These are phyloP conservation scores for Trichosanthes truncata DNA, from an alignment of 306 rosid species.

Conservation along the genomic window DNA sequence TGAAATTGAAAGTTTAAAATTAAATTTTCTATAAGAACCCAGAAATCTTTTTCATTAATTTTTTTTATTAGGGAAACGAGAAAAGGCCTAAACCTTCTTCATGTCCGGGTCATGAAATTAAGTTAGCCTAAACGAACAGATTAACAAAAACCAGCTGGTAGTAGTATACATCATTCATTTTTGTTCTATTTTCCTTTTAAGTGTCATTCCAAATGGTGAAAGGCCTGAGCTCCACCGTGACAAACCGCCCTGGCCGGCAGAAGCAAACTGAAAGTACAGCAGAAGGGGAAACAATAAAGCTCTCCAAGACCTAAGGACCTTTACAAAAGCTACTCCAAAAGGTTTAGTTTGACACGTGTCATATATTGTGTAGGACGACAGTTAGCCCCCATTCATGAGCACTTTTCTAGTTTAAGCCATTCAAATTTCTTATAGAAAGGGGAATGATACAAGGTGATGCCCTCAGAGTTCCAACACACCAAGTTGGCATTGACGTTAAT, in stretches of 20 bases:
- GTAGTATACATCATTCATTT: not conserved
- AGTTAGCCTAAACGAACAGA: not conserved
- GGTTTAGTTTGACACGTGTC: no score
- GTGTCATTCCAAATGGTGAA: constrained; percentile 63
- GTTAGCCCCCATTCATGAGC: no score
- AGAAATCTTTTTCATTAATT: not conserved
- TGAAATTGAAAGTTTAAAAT: not conserved
- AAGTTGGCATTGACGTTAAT: no score
- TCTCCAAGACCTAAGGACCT: no score
- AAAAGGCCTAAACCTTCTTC: not conserved
- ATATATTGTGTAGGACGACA: no score
- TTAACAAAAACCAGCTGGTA: not conserved
- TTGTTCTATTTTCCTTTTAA: constrained; percentile 5
- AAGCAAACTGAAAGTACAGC: constrained; percentile 13
- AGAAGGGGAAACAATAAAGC: no score
- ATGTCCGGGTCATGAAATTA: not conserved
- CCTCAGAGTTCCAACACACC: no score
- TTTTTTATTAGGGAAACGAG: not conserved
- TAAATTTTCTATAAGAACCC: not conserved
- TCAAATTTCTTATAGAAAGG: no score
- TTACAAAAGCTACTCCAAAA: no score
- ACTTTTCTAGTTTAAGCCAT: no score
- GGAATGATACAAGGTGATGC: no score
- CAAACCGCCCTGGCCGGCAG: constrained; percentile 58
- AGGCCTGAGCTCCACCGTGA: constrained; percentile 34